These are phyloP conservation scores for Tulasnella sp. DNA, from an alignment of 768 basidiomycete genomes.

Conservation along the genomic window DNA sequence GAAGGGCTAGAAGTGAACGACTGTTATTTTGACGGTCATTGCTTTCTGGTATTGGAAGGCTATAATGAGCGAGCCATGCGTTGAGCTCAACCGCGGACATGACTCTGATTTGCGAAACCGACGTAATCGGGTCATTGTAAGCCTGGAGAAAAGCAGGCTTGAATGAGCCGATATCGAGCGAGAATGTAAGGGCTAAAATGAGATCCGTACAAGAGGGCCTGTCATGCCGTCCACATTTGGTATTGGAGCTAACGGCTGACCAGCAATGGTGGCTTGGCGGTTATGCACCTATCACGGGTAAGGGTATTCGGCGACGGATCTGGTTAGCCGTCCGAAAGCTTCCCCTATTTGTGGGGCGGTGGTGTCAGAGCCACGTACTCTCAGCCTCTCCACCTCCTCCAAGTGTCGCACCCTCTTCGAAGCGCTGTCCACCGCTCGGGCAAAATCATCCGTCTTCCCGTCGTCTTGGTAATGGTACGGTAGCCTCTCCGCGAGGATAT, in stretches of 20 bases:
- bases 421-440: not conserved
- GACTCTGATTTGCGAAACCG: not conserved
- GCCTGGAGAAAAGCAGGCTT: not conserved
- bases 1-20: not conserved
- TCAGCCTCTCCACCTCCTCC: not conserved
- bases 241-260: not conserved
- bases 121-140: not conserved
- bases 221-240: not conserved
- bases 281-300: too few relatives aligned
- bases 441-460: not conserved
- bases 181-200: not conserved
- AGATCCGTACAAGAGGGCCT: not conserved
- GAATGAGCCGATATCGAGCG: not conserved
- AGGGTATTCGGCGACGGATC: too few relatives aligned
- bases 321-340: not conserved
- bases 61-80: not conserved
- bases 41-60: not conserved
- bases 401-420: not conserved
- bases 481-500: not conserved
- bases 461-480: too few relatives aligned
- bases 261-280: not conserved
- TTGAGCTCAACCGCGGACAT: not conserved
- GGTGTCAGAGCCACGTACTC: not conserved
- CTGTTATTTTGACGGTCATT: not conserved
- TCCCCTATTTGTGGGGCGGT: too few relatives aligned